Base-by-base conservation (phyloP, 2,329 filamentous ascomycete genomes). In the Apiospora kogelbergensis region DNA sequence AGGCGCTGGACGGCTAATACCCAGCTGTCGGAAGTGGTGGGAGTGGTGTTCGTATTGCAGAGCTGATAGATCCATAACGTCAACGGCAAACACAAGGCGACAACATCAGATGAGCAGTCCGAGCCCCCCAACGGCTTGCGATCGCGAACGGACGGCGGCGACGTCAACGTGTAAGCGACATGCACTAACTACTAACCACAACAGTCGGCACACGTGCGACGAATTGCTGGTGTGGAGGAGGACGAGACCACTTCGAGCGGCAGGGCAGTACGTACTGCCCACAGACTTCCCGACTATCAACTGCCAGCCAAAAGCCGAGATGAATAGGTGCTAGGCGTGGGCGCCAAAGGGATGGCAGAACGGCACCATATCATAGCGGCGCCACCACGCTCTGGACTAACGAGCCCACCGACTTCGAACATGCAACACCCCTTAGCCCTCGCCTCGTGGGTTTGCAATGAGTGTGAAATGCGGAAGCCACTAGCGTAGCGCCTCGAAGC, bases 331-430 rank as follows among this genome's bases (percentile, higher is more conserved):
- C 30, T 37, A 71, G 71, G 73, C 70, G 72, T 71, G 72, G 65
- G 68, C 71, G 69, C 69, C 72, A 73, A 69, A 73, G 68, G 45
- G 66, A 69, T 72, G 69, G 71, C 70, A 74, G 71, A 72, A 71
- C 68, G 68, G 63, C 73, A 65, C 72, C 71, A 73, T 37, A 11
- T 72, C 71, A 73, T 37, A 11, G 53, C 53, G 53, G 53, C 53
- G 53, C 53, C 53, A 60, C 53, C 17, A 60, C 17, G 30, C 30
- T 60, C 53, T n/a, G 37, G 53, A 60, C 53, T 60, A 37, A 33
- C 10, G 17, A 60, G 48, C 9, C 53, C 30, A 60, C 53, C 53
- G 1, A 60, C 53, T 60, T 37, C 53, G 53, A n/a, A 60, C 53
- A 33, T 13, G 17, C 26, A 60, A 60, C 53, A 33, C 26, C 24